Evolutionary conservation across 75 land plant species (phyloP).

Genomic region (Cryptomeria japonica): DNA sequence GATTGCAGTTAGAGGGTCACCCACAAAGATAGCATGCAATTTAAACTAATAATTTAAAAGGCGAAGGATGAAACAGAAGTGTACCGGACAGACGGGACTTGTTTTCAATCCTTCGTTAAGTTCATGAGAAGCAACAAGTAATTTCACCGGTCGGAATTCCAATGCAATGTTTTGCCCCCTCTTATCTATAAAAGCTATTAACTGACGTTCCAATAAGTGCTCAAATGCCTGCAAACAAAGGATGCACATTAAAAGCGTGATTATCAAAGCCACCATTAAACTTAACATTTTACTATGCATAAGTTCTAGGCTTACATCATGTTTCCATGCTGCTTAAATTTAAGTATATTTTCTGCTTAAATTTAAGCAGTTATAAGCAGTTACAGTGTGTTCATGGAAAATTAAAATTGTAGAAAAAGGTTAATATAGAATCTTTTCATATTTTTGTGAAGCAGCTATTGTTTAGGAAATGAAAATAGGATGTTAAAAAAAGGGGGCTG

Average conservation of each 20-base stretch:
- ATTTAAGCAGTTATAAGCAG: too few species aligned
- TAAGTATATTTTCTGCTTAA: too few species aligned
- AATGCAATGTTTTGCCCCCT: constrained; percentile 48
- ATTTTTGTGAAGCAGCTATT: too few species aligned
- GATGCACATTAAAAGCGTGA: neutral
- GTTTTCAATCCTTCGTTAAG: constrained; percentile 70
- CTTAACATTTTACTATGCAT: neutral
- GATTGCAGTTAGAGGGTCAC: neutral
- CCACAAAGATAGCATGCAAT: neutral
- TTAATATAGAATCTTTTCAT: too few species aligned
- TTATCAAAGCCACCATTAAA: neutral
- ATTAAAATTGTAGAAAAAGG: too few species aligned
- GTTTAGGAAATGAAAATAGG: too few species aligned
- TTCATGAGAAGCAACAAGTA: constrained; percentile 66
- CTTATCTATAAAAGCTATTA: constrained; percentile 63
- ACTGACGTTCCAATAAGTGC: constrained; percentile 77
- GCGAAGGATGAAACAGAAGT: neutral
- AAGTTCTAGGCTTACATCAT: neutral
- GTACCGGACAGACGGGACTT: constrained; percentile 84
- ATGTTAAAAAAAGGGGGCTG: too few species aligned
- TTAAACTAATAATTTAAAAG: neutral
- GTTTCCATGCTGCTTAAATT: too few species aligned
- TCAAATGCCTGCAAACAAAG: constrained; percentile 81
- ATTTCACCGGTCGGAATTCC: constrained; percentile 83
- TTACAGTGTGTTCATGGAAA: too few species aligned